Base-by-base conservation (phyloP, 192 early-diverging fungal genomes). In the Podila verticillata region DNA sequence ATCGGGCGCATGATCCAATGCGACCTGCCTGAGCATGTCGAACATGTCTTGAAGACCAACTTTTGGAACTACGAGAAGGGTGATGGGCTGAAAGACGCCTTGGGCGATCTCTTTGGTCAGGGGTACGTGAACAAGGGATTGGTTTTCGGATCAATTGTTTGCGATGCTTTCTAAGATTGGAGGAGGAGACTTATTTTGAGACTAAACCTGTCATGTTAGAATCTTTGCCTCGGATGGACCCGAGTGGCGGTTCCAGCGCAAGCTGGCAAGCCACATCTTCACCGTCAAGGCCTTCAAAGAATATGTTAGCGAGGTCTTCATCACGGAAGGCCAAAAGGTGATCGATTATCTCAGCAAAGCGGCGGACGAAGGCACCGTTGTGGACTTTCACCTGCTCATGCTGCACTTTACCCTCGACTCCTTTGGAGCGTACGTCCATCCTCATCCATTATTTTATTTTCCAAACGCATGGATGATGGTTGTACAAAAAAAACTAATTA, bases 351-450 rank as follows among this genome's bases (percentile, higher is more conserved):
- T 75, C 10, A 28, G 20, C 35, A 75, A 60, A 31, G 60, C 61
- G 12, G 70, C 83, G 6, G 69, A 72, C 7, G 63, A 57, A 5
- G 68, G 69, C 30, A 67, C 75, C 8, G 24, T 59, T 8, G 48
- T 86, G 20, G 85, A 88, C 68, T 75, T 88, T 17, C 78, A 83
- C 28, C 77, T 72, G 7, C 26, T 86, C 24, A 72, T 88, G 59
- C 79, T 63, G 28, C 63, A 81, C 15, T 86, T 81, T 54, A 88
- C 85, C n/a, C 67, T 78, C 5, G 74, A 78, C 39, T 70, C 63
- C 48, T 81, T 75, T 59, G 66, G 62, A 63, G 61, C 64, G 65
- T 75, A 69, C 35, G 74, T 68, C 19, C 30, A 35, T 3, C 26
- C 17, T 32, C 12, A 28, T 29, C 32, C 34, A 63, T 9, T 67